Evolutionary conservation across 1,139 yeast genomes (phyloP), one percentile per base, ranked within the genome.

Genomic region (Ogataea hybrid): DNA sequence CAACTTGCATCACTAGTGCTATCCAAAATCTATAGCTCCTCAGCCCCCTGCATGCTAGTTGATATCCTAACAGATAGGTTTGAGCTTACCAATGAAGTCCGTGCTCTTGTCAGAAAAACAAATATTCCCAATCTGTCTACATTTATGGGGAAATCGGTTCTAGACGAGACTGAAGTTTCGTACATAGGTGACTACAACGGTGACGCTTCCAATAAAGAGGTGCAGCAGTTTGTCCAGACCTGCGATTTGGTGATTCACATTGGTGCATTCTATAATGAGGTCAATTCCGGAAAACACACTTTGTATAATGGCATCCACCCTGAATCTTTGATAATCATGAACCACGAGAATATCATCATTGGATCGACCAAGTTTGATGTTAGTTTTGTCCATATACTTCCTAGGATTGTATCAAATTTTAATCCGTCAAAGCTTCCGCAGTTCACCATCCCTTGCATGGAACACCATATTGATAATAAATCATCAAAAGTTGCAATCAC

Each of bases 111-210:
- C n/a, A 60, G 67, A 6, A 58, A 59, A 37, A 65, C 79, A 10
- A 54, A 67, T 15, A 60, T 78, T 41, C 72, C 74, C 49, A 66
- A 71, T 41, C 74, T 63, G 53, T 65, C 74, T 17, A 68, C 81
- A 2, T 62, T 63, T 22, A 60, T 74, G 62, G 80, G 84, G 56
- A 65, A 78, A 69, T 73, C 80, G 1, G 65, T 77, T 30, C 64
- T 86, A 28, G 80, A 86, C 61, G 96, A 88, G 63, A 62, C 73
- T 4, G 65, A 69, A 49, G 67, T 72, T 4, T 68, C 71, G 45
- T 85, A 71, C 56, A 74, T 80, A 42, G 95, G 95, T 17, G 73
- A 75, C 16, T 85, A 81, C 60, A 73, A 68, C 48, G 89, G 88
- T 23, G 61, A 53, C 28, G 68, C 68, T 41, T 73, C 81, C 1